A percentile compares a stretch with the other conserved stretches of the same genome.
Conservation (phyloP, 2,329 filamentous ascomycete species). For the Zymoseptoria ardabiliae region DNA sequence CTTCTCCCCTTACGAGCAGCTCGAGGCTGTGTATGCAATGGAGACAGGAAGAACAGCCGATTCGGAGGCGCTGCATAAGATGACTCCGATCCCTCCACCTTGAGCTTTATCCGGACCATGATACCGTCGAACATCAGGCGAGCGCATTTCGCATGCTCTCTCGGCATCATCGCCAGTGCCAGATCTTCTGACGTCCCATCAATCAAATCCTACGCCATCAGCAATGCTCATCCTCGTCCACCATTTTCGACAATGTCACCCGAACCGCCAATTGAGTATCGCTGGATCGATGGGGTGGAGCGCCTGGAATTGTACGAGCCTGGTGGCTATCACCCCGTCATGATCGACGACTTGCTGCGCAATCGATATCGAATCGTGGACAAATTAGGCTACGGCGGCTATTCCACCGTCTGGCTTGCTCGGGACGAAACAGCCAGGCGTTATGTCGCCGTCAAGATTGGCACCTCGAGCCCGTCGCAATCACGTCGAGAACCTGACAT, state of each 20-base stretch:
- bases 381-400: conserved; percentile 37
- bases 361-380: conserved; percentile 32
- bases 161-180: neutral
- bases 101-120: too few relatives aligned
- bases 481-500: neutral
- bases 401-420: conserved; percentile 38
- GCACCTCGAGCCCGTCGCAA: neutral
- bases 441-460: conserved; percentile 1
- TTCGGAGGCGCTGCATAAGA: too few relatives aligned
- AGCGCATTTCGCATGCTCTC: too few relatives aligned
- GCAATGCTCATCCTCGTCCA: neutral
- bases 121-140: too few relatives aligned
- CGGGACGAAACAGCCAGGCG: conserved; percentile 19
- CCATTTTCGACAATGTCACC: neutral
- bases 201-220: neutral
- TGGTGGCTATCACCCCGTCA: neutral
- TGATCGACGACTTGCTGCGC: neutral
- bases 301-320: neutral
- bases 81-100: too few relatives aligned
- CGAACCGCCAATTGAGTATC: neutral
- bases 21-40: too few relatives aligned
- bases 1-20: too few relatives aligned
- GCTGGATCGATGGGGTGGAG: neutral
- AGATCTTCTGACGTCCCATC: neutral
- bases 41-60: too few relatives aligned